Evolutionary conservation across 2,329 filamentous ascomycete species (phyloP), one percentile per base, ranked within the genome.

Genomic region (Beauveria pseudobassiana): DNA sequence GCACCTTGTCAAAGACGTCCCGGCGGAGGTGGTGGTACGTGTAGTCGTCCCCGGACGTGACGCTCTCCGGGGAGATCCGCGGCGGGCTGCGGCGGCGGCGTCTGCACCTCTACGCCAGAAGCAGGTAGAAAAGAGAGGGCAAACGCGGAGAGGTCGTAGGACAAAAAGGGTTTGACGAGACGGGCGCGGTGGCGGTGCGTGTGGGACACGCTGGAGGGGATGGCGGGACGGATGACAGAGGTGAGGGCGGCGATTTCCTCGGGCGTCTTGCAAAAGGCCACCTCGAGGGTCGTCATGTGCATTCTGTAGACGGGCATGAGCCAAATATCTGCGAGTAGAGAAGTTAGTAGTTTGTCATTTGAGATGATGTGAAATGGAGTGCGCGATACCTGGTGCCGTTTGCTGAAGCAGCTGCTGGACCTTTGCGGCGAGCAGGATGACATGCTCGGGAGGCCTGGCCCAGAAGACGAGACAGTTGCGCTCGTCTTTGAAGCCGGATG

Each of bases 11-110:
- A 71, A 87, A 95, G 14, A 96, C 72, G 70, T 96, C 91, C 4
- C 88, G 82, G 3, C 93, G 86, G 9, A 98, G 83, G 73, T 98
- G 93, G 71, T 97, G 93, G 72, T 97, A 97, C 0, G 89, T 93
- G 75, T 91, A 97, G 1, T 67, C 69, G 66, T 95, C 89, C 20
- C 84, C 81, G 45, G 80, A 75, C 18, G 77, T 71, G 16, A 73
- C 73, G 49, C 69, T 67, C 14, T 67, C 67, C 20, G 69, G 68
- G 65, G 2, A 38, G 14, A 34, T 76, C 73, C 1, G 78, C 75
- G 5, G 72, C 71, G 1, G 71, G 70, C 1, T 70, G 70, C 1
- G 79, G 73, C 5, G 74, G 62, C 1, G 80, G 78, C 14, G 73
- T 73, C 6, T 71, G 63, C 2, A 51, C 4, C 28, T 72, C 68